Evolutionary conservation across 371 early-diverging fungal genomes (phyloP), one percentile per base, ranked within the genome.

Genomic region (Syncephalastrum sp.): DNA sequence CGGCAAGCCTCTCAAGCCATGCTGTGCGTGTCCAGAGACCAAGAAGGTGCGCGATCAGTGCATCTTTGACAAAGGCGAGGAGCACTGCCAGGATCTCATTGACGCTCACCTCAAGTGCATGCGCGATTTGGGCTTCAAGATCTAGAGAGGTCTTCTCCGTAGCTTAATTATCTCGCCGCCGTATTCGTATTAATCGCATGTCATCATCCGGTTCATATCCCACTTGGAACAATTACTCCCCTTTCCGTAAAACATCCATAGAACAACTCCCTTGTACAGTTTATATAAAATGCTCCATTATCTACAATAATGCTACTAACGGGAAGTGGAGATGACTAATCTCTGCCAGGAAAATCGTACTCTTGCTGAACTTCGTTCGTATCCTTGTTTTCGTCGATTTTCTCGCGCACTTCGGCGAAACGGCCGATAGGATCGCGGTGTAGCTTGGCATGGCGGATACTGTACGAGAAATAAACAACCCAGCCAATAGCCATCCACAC

Each of bases 11-110:
- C 72, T 86, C 67, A 96, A 95, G 80, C 97, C 98, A 21, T 97
- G 98, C 84, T 96, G 97, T 68, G 93, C 93, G 12, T 97, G 98
- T 69, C 94, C 93, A 16, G 98, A 96, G 59, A 97, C 98, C 12
- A 90, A 95, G 64, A 90, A 88, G 68, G 85, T 76, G 44, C 85
- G 97, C 57, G 97, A 97, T 71, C 83, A 89, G 43, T 98, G 98
- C 64, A 89, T 92, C 48, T 83, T 98, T 53, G 78, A 81, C 48
- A 82, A 86, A 5, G 96, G 96, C 46, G 92, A 91, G 60, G 95
- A 86, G 53, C 84, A 89, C 65, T 98, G 98, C 75, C 74, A 82
- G 60, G 89, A 93, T 19, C 70, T 95, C 42, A 93, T 98, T 68
- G 83, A 85, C 59, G 91, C 91, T 24, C 98, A 98, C 65, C 82